A percentile compares a stretch with the other conserved stretches of the same genome.
These are phyloP conservation scores for Colletotrichum sp. DNA, from an alignment of 2,329 filamentous ascomycete genomes.

Conservation along the genomic window DNA sequence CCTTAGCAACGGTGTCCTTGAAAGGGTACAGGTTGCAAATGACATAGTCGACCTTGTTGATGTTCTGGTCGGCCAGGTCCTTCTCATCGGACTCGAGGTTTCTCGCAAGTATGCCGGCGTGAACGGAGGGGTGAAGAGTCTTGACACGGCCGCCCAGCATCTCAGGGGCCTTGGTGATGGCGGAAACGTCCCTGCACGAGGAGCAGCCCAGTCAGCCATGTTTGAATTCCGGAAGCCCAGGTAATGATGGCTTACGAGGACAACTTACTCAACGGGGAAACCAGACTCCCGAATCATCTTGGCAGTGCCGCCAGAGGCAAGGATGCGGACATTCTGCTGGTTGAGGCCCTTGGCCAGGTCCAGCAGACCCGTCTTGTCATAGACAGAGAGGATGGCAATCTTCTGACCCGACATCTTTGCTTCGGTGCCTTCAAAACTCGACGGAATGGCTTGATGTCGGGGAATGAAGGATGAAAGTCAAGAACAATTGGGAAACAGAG, in stretches of 20 bases:
- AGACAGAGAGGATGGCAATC: conserved; percentile 94
- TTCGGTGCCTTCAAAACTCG: conserved; percentile 23
- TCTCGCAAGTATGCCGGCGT: conserved; percentile 89
- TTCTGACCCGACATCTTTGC: conserved; percentile 45
- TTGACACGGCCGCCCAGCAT: conserved; percentile 89
- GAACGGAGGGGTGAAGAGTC: conserved; percentile 94
- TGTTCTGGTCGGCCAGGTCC: conserved; percentile 93
- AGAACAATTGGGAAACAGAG: not conserved
- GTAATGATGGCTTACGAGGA: not conserved
- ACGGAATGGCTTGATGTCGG: not conserved
- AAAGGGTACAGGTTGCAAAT: conserved; percentile 99
- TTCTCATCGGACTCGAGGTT: conserved; percentile 96
- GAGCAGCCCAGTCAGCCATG: not conserved
- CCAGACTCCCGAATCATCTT: conserved; percentile 97
- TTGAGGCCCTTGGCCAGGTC: conserved; percentile 91
- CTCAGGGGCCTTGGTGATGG: conserved; percentile 95
- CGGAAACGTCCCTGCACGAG: conserved; percentile 82
- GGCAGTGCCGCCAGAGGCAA: conserved; percentile 93
- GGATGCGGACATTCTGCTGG: conserved; percentile 87
- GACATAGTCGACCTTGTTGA: conserved; percentile 92
- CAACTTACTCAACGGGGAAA: conserved; percentile 86
- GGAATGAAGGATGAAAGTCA: not conserved
- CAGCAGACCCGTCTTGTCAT: conserved; percentile 95
- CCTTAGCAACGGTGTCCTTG: conserved; percentile 96
- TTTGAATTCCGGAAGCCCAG: not conserved